Conservation (phyloP, 192 early-diverging fungal species). For the Dissophora globulifera region DNA sequence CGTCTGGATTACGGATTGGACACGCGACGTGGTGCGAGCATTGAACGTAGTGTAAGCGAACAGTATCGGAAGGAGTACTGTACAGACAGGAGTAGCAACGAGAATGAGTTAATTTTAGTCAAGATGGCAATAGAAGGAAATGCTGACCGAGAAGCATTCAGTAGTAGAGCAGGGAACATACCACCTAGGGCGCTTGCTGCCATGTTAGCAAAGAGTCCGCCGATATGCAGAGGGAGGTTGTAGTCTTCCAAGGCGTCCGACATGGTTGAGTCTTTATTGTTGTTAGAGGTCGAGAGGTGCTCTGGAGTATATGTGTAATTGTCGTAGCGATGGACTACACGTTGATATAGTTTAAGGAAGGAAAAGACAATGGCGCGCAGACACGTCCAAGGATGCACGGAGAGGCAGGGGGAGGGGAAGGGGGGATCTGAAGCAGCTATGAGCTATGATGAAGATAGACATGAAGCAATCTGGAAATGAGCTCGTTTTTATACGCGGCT, state of each 20-base stretch:
- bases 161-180: not conserved
- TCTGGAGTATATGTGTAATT: too few relatives aligned
- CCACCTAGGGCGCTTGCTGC: constrained; percentile 35
- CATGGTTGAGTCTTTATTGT: not conserved
- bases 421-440: too few relatives aligned
- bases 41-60: constrained; percentile 25
- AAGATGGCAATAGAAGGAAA: not conserved
- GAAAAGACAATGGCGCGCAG: too few relatives aligned
- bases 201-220: constrained; percentile 46
- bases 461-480: too few relatives aligned
- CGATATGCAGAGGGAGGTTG: constrained; percentile 31
- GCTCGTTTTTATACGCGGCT: too few relatives aligned
- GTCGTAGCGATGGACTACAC: too few relatives aligned
- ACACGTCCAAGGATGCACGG: too few relatives aligned
- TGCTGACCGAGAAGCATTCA: not conserved
- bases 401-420: too few relatives aligned
- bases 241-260: constrained; percentile 15
- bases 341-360: too few relatives aligned
- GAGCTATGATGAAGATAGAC: too few relatives aligned
- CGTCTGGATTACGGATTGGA: constrained; percentile 46
- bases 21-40: constrained; percentile 4
- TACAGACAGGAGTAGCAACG: not conserved
- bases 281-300: not conserved
- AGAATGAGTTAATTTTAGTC: not conserved
- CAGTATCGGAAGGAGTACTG: constrained; percentile 34